Evolutionary conservation across 2,329 filamentous ascomycete species (phyloP).

Genomic region (Emergomyces orientalis): DNA sequence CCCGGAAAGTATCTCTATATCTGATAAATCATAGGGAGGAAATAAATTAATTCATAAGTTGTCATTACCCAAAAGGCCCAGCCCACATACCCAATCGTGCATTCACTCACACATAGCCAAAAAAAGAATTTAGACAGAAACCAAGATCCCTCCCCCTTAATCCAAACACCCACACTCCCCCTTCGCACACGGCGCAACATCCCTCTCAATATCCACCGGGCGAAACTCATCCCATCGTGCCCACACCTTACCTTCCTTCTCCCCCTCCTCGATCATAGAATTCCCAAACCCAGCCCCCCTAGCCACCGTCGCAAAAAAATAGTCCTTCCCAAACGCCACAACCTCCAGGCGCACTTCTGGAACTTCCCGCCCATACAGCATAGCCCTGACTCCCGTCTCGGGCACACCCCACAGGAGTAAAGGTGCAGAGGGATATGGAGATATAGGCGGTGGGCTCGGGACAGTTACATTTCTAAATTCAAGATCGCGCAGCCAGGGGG

Average conservation of each 20-base stretch:
- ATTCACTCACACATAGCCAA: no score
- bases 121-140: no score
- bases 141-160: neutral
- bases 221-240: constrained; percentile 35
- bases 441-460: constrained; percentile 24
- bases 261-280: constrained; percentile 9
- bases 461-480: constrained; percentile 52
- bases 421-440: constrained; percentile 3
- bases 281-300: constrained; percentile 28
- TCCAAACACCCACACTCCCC: constrained; percentile 30
- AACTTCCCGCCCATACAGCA: constrained; percentile 39
- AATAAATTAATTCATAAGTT: no score
- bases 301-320: constrained; percentile 50
- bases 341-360: constrained; percentile 49
- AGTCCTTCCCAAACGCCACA: constrained; percentile 49
- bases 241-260: neutral
- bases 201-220: constrained; percentile 39
- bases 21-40: no score
- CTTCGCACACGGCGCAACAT: constrained; percentile 35
- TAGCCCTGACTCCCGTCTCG: constrained; percentile 40
- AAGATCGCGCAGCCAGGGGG: constrained; percentile 50
- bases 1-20: no score
- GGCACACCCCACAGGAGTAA: constrained; percentile 32
- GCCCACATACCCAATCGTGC: no score
- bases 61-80: no score